Conservation (phyloP, 164 flowering plant genomes). For the Dillenia turbinata region DNA sequence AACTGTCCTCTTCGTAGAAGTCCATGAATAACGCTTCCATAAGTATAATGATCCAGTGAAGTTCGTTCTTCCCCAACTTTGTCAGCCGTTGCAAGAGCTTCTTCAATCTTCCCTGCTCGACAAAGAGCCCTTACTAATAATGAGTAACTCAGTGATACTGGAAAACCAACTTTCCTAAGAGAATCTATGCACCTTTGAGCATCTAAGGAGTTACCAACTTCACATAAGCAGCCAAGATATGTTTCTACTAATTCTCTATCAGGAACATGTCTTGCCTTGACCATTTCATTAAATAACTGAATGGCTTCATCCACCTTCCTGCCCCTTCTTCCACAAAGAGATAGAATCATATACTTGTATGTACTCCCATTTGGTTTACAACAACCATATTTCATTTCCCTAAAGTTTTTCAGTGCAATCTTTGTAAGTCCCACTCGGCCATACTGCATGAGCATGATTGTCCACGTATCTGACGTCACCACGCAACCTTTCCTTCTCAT, state of each 20-base stretch:
- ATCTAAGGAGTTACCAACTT: constrained; percentile 40
- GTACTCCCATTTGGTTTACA: constrained; percentile 53
- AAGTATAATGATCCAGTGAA: constrained; percentile 39
- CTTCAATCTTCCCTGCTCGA: constrained; percentile 64
- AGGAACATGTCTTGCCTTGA: constrained; percentile 35
- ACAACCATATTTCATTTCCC: constrained; percentile 58
- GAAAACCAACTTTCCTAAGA: constrained; percentile 43
- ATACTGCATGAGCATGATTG: constrained; percentile 78
- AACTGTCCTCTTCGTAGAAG: constrained; percentile 42
- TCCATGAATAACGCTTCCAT: constrained; percentile 77
- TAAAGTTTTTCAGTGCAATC: constrained; percentile 51
- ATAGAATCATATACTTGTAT: constrained; percentile 64
- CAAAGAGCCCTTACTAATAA: constrained; percentile 71
- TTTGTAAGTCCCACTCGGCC: constrained; percentile 79
- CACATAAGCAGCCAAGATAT: constrained; percentile 71
- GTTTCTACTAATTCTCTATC: constrained; percentile 65
- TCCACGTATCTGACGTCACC: constrained; percentile 74
- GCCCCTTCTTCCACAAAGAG: constrained; percentile 76
- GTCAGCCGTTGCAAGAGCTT: constrained; percentile 42
- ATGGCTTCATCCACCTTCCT: constrained; percentile 69
- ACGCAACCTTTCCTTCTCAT: constrained; percentile 61
- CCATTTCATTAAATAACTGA: constrained; percentile 59
- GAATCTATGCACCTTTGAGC: constrained; percentile 48
- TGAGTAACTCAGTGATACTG: constrained; percentile 50
- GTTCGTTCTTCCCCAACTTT: constrained; percentile 34